phyloP scores from a whole-genome alignment of 73 alveolate species.

The Paraurostyla sp. region DNA sequence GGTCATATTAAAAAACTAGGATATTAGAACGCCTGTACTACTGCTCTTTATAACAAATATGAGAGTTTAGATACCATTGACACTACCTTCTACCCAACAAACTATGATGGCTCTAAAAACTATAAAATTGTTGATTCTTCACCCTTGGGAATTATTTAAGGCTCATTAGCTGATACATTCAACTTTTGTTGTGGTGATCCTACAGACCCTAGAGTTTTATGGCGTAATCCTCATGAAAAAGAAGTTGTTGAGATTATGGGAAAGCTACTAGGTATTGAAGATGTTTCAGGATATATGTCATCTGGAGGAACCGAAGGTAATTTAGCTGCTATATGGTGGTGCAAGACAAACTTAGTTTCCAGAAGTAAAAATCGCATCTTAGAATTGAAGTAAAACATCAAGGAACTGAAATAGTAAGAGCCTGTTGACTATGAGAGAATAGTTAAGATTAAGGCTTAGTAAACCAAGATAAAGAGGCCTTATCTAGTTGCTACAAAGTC shows the following conservation, averaged over 20 bases:
- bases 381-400: neutral
- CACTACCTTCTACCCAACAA: slow-evolving; percentile 3
- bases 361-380: neutral
- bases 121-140: slow-evolving; percentile 18
- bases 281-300: slow-evolving; percentile 20
- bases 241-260: neutral
- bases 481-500: slow-evolving; percentile 24
- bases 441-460: neutral
- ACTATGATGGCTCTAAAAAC: neutral
- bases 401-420: neutral
- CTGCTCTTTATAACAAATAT: neutral
- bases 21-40: neutral
- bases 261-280: slow-evolving; percentile 9
- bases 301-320: slow-evolving; percentile 37
- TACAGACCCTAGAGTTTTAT: neutral
- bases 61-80: neutral
- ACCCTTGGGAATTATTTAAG: neutral
- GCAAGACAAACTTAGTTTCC: neutral
- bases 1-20: slow-evolving; percentile 25
- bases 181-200: slow-evolving; percentile 16
- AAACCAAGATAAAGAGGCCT: neutral
- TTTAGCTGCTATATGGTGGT: slow-evolving; percentile 42
- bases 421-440: neutral
- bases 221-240: slow-evolving; percentile 19
- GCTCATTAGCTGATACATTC: slow-evolving; percentile 28